phyloP scores from a whole-genome alignment of 768 basidiomycete genomes.

The Mycena vitilis region DNA sequence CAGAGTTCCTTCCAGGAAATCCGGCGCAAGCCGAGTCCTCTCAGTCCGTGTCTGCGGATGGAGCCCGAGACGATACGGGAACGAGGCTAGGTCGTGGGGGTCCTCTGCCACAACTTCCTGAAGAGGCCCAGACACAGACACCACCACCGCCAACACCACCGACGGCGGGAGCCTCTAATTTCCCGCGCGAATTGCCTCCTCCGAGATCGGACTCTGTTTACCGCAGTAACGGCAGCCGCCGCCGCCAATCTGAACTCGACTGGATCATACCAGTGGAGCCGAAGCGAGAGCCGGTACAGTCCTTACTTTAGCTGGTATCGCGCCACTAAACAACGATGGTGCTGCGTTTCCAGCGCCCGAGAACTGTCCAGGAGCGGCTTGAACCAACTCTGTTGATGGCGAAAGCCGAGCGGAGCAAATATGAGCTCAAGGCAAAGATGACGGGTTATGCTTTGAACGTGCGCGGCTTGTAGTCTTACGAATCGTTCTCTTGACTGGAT shows the following conservation, averaged over 20 bases:
- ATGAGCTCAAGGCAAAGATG: constrained; percentile 53
- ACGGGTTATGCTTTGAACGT: constrained; percentile 29
- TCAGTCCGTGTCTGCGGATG: constrained; percentile 6
- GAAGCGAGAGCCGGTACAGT: constrained; percentile 35
- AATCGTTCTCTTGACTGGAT: constrained; percentile 44
- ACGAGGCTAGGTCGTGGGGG: background rate
- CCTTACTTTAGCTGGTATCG: background rate
- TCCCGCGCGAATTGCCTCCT: background rate
- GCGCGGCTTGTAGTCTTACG: background rate
- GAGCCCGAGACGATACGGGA: background rate
- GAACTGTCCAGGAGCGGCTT: constrained; percentile 64
- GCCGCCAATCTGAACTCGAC: constrained; percentile 48
- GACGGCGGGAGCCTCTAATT: background rate
- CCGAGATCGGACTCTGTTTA: background rate
- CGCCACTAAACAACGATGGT: background rate
- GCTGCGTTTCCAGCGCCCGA: constrained; percentile 40
- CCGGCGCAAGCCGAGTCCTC: background rate
- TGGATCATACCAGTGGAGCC: constrained; percentile 52
- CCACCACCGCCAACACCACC: too few relatives aligned
- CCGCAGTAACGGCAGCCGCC: constrained; percentile 3
- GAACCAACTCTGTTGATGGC: constrained; percentile 65
- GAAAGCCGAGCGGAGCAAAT: constrained; percentile 57
- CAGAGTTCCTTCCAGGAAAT: background rate
- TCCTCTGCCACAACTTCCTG: constrained; percentile 10
- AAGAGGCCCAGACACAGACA: background rate